These are phyloP conservation scores for Combretum micranthum DNA, from an alignment of 345 rosid genomes.

Conservation along the genomic window DNA sequence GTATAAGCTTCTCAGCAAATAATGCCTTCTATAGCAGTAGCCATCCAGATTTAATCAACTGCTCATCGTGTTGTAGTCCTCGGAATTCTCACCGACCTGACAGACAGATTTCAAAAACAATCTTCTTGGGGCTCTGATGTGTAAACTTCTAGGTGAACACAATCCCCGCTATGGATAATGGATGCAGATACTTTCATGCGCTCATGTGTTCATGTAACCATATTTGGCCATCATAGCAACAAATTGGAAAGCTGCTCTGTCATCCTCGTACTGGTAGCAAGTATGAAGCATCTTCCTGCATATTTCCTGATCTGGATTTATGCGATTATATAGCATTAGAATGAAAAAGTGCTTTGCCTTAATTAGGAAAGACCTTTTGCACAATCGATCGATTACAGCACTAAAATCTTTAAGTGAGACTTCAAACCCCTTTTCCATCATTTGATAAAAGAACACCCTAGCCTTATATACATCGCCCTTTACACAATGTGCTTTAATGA, in stretches of 20 bases:
- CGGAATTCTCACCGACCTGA: too few relatives aligned
- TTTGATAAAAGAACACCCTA: conserved; percentile 28
- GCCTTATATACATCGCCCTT: conserved; percentile 52
- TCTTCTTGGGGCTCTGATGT: too few relatives aligned
- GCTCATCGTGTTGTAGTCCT: too few relatives aligned
- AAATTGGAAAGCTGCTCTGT: conserved; percentile 24
- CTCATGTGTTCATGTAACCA: too few relatives aligned
- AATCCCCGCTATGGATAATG: too few relatives aligned
- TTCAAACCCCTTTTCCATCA: conserved; percentile 52
- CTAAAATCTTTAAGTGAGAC: conserved; percentile 58
- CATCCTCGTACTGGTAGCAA: conserved; percentile 23
- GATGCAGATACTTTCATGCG: too few relatives aligned
- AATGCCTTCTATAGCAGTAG: too few relatives aligned
- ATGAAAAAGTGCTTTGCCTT: conserved; percentile 42
- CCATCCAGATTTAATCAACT: too few relatives aligned
- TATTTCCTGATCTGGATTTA: conserved; percentile 56
- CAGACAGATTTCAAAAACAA: too few relatives aligned
- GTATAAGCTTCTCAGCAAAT: too few relatives aligned
- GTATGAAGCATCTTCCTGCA: conserved; percentile 43
- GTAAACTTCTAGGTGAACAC: too few relatives aligned
- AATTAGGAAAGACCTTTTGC: conserved; percentile 34
- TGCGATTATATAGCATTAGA: conserved; percentile 47
- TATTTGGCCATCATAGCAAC: conserved; percentile 41
- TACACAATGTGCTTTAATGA: conserved; percentile 69
- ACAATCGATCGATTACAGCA: conserved; percentile 62